Base-by-base conservation (phyloP, 176 grass and related monocot species). In the Eleusine indica region DNA sequence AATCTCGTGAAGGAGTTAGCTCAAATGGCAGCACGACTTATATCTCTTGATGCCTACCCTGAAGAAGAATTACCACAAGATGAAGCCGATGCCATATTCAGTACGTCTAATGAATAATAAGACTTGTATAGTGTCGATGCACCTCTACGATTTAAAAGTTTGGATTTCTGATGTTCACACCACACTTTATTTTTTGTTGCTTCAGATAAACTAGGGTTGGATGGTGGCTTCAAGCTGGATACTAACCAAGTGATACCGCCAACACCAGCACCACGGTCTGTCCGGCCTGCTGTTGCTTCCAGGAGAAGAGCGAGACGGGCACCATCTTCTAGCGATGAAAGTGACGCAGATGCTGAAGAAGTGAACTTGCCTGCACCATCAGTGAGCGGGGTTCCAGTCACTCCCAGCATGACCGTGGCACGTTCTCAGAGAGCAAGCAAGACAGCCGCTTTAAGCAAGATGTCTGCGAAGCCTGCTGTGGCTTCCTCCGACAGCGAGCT, bases 361-460 rank as follows among this genome's bases (percentile, higher is more conserved):
- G 62, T 61, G 22, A 46, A 61, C 72, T 19, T 86, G 41, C 52
- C 76, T 4, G 35, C 42, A 21, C 17, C 82, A n/a, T 88, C 80
- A 0, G 75, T 75, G 67, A 80, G 73, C 56, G 68, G 78, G 21
- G 77, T 87, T 71, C n/a, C 70, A 37, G 62, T 72, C 78, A 96
- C 89, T 67, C 91, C 93, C 3, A 73, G 81, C 48, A 25, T 92
- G 81, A 63, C 83, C 0, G 70, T 41, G 1, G 73, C 64, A 6
- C 89, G 93, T 19, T 71, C 89, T 51, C 91, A 96, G 70, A 94
- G 96, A 80, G 87, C 93, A 48, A 98, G 96, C 89, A 96, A 99
- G 69, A 80, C 87, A 14, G 91, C 87, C 7, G 91, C 96, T 21
- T 66, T 99, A 86, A 89, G 89, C 83, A 94, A 89, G 81, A 87